A percentile compares a stretch with the other conserved stretches of the same genome.
Evolutionary conservation across 768 basidiomycete genomes (phyloP).

Genomic region (Multifurca ochricompacta): DNA sequence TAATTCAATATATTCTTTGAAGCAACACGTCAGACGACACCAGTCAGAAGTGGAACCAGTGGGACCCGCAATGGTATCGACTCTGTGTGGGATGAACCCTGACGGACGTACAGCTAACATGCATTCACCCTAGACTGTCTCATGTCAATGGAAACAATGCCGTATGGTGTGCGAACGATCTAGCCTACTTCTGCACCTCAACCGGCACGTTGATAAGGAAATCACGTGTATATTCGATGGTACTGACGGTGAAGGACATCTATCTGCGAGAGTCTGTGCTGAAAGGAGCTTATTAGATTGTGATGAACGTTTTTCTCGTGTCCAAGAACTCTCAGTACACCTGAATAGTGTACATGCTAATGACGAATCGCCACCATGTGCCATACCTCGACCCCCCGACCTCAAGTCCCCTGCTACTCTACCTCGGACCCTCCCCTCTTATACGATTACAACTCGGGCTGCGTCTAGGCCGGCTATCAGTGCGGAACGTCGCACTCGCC

Average conservation of each 20-base stretch:
- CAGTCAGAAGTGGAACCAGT: constrained; percentile 13
- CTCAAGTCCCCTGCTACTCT: neutral
- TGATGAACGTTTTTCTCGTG: constrained; percentile 13
- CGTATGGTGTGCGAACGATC: constrained; percentile 18
- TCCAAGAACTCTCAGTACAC: constrained; percentile 8
- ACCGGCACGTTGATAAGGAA: constrained; percentile 13
- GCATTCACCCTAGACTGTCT: constrained; percentile 15
- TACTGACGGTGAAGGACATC: neutral
- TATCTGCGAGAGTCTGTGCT: neutral
- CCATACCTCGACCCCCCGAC: constrained; percentile 6
- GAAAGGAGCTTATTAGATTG: constrained; percentile 9
- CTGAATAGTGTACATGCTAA: constrained; percentile 12
- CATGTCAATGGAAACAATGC: constrained; percentile 18
- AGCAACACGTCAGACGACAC: constrained; percentile 17
- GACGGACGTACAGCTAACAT: neutral
- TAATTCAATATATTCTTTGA: constrained; percentile 19
- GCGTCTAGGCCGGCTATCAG: constrained; percentile 8
- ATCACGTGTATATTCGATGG: constrained; percentile 12
- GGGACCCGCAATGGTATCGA: constrained; percentile 9
- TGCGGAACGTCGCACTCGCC: constrained; percentile 14
- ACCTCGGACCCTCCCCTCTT: constrained; percentile 8
- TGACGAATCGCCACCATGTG: constrained; percentile 6
- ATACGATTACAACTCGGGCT: constrained; percentile 3
- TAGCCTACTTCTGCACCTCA: constrained; percentile 9
- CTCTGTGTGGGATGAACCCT: neutral